These are phyloP conservation scores for Paramecium primaurelia DNA, from an alignment of 73 alveolate genomes.

Conservation along the genomic window DNA sequence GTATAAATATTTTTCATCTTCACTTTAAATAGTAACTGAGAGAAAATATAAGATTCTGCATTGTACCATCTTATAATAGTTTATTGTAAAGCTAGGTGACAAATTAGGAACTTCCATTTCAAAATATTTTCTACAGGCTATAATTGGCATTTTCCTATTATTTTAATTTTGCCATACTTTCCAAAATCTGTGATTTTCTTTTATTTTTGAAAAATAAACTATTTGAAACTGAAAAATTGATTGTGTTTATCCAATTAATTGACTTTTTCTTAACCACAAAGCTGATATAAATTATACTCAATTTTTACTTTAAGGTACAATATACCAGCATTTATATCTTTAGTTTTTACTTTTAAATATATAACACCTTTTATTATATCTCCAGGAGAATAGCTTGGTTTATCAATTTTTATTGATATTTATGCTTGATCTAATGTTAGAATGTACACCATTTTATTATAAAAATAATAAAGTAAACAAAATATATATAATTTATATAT, in stretches of 20 bases:
- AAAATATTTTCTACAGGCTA: background rate
- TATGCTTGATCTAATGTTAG: background rate
- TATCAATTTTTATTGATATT: background rate
- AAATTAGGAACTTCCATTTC: background rate
- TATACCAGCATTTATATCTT: background rate
- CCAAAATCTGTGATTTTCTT: background rate
- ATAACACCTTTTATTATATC: background rate
- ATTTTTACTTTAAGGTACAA: background rate
- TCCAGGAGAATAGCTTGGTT: background rate
- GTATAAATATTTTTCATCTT: background rate
- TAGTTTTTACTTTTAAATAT: background rate
- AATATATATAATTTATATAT: background rate
- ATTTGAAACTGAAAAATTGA: slow-evolving; percentile 3
- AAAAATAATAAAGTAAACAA: background rate
- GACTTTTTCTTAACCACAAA: background rate
- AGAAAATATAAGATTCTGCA: slow-evolving; percentile 29
- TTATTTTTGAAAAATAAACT: background rate
- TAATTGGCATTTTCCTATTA: background rate
- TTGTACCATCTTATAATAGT: slow-evolving; percentile 1
- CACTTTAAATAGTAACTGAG: background rate
- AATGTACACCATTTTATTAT: background rate
- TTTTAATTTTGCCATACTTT: background rate
- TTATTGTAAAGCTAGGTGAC: slow-evolving; percentile 1
- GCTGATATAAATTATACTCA: background rate
- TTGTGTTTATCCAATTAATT: background rate